Evolutionary conservation across 1,284 basidiomycete species (phyloP).

Genomic region (Melampsora occidentalis): DNA sequence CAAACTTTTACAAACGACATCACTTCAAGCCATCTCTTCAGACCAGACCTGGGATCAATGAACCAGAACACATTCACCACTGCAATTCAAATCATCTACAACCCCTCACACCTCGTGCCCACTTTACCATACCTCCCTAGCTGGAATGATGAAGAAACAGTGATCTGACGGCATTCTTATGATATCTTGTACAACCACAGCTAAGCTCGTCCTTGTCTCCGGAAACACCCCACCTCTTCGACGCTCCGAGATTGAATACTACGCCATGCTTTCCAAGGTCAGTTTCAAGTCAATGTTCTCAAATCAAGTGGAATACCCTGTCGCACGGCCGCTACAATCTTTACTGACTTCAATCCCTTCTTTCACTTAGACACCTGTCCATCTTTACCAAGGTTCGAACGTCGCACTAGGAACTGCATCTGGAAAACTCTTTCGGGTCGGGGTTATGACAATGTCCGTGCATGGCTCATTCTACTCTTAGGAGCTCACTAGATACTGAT

Average conservation of each 20-base stretch:
- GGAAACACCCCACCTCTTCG: constrained; percentile 98
- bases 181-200: constrained; percentile 57
- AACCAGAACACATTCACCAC: no score
- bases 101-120: not conserved
- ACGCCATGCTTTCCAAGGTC: constrained; percentile 78
- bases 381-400: constrained; percentile 72
- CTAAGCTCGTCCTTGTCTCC: constrained; percentile 97
- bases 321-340: constrained; percentile 66
- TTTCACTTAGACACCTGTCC: constrained; percentile 47
- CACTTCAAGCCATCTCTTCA: constrained; percentile 35
- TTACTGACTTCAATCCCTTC: constrained; percentile 53
- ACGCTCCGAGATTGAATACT: constrained; percentile 99
- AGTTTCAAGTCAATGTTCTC: constrained; percentile 41
- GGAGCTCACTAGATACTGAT: not conserved
- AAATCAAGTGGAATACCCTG: not conserved
- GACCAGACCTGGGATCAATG: constrained; percentile 17
- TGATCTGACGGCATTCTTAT: not conserved
- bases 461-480: not conserved
- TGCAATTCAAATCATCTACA: not conserved
- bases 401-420: constrained; percentile 97
- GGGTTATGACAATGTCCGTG: constrained; percentile 61
- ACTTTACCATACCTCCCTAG: not conserved
- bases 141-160: not conserved
- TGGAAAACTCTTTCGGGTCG: constrained; percentile 98
- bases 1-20: not conserved